Evolutionary conservation across 306 rosid species (phyloP).

Genomic region (Amphicarpaea edgeworthii): DNA sequence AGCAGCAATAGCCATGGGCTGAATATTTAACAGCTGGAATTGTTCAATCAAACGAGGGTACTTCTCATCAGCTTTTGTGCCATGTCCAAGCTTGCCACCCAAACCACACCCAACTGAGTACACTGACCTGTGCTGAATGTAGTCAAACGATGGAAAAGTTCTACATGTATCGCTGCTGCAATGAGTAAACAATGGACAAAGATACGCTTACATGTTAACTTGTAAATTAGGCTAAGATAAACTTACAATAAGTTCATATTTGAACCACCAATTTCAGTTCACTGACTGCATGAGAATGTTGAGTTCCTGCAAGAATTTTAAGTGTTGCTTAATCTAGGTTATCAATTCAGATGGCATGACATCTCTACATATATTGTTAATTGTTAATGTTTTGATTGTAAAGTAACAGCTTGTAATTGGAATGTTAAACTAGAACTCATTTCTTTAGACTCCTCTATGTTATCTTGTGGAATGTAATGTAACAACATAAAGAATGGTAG

Average conservation of each 20-base stretch:
- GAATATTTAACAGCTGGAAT: constrained; percentile 69
- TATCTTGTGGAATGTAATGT: neutral
- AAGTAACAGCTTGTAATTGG: neutral
- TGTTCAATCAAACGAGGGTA: constrained; percentile 72
- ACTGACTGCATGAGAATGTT: neutral
- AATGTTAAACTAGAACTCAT: neutral
- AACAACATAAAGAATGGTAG: neutral
- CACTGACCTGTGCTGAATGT: constrained; percentile 76
- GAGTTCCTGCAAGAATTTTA: neutral
- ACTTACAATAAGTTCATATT: neutral
- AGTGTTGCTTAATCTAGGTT: too few relatives aligned
- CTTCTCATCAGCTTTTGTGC: constrained; percentile 75
- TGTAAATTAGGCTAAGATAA: too few relatives aligned
- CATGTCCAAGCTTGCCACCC: constrained; percentile 93
- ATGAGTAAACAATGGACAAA: constrained; percentile 41
- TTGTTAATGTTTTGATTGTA: neutral
- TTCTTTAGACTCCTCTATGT: neutral
- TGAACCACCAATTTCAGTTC: neutral
- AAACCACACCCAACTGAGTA: constrained; percentile 92
- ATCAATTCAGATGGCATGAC: neutral
- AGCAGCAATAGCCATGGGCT: constrained; percentile 79
- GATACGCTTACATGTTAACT: too few relatives aligned
- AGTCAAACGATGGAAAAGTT: constrained; percentile 53
- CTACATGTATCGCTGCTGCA: constrained; percentile 60
- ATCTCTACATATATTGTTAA: too few relatives aligned